Evolutionary conservation across 2,329 filamentous ascomycete species (phyloP).

Genomic region (Microdochium nivale): DNA sequence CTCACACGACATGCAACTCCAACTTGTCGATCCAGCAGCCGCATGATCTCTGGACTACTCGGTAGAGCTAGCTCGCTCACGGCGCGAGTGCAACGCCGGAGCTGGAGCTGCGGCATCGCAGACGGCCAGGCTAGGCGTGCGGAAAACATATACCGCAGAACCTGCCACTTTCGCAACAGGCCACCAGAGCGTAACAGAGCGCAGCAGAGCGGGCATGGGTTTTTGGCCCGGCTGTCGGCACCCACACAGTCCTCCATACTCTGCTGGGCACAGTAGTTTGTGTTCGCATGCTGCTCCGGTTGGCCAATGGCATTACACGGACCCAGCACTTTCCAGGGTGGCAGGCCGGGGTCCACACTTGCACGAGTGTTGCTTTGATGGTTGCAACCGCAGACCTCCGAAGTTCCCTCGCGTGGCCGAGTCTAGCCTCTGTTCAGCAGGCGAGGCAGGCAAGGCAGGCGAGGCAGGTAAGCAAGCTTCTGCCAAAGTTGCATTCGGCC

Average conservation of each 20-base stretch:
- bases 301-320: constrained; percentile 1
- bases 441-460: no score
- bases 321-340: not conserved
- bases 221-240: no score
- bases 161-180: not conserved
- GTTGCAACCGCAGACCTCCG: not conserved
- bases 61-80: no score
- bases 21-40: no score
- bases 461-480: not conserved
- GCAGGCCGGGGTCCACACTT: not conserved
- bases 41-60: no score
- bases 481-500: not conserved
- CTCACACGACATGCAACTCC: no score
- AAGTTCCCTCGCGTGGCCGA: no score
- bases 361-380: not conserved
- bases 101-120: no score
- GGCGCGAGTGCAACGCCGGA: no score
- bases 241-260: not conserved
- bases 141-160: not conserved
- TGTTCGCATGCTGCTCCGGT: not conserved
- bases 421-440: no score
- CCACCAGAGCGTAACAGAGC: not conserved
- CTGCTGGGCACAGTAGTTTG: not conserved
- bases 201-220: no score
- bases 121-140: not conserved